Evolutionary conservation across 208 protist genomes (phyloP), one percentile per base, ranked within the genome.

Genomic region (Acanthamoeba lugdunensis): DNA sequence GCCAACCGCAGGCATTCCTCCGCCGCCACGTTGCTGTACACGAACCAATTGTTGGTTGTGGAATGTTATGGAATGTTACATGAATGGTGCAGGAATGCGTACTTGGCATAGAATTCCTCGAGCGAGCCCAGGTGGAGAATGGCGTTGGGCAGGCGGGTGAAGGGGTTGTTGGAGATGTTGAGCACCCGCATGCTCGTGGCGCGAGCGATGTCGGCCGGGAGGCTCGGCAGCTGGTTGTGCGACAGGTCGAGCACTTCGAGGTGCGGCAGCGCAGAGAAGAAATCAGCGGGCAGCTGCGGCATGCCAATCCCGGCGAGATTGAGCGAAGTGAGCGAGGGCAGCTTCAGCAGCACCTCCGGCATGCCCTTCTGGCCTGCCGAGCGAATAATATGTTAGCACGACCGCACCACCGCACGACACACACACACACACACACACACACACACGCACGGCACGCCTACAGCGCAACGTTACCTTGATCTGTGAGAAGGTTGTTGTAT

Each of bases 221-320:
- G 54, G 28, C 9, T 71, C 16, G 84, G 5, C 0, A 90, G 54
- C 21, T 11, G 9, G 45, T 90, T 90, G 56, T n/a, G 58, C 21
- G 84, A 67, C 18, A 90, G 54, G 63, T 90, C 84, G 58, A 90
- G 63, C 25, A 9, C 18, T 28, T 73, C 58, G 13, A 90, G 58
- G 25, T 21, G 11, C 21, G 58, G 58, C 7, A 90, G 58, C 18
- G 84, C 13, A 9, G 84, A 6, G 84, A 90, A 90, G 25, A 90
- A 90, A 30, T 90, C 45, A 14, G 48, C 14, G 14, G 54, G 56
- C 25, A 84, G 45, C 5, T n/a, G 16, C 41, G 45, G 13, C 21
- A 84, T 16, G 5, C 77, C 41, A 23, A 50, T 84, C 13, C 77
- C 77, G n/a, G 77, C 77, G 7, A 84, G 45, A 23, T 61, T 56